A percentile compares a stretch with the other conserved stretches of the same genome.
Evolutionary conservation across 2,329 filamentous ascomycete species (phyloP).

Genomic region (Fusarium agapanthi): DNA sequence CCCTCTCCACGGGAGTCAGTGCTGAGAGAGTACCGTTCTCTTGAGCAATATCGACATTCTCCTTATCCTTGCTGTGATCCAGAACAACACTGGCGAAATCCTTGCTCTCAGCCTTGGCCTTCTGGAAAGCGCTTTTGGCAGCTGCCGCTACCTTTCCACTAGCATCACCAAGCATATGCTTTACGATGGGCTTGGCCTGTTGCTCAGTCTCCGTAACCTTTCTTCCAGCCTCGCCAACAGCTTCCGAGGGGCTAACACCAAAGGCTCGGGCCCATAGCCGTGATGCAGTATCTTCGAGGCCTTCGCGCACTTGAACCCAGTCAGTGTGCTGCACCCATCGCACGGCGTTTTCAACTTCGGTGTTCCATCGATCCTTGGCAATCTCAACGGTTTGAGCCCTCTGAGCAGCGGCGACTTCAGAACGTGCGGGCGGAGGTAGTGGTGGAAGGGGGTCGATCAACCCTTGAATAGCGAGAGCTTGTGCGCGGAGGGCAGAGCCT

Average conservation of each 20-base stretch:
- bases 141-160: constrained; percentile 44
- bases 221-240: constrained; percentile 41
- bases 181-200: constrained; percentile 46
- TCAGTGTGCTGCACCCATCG: constrained; percentile 72
- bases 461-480: constrained; percentile 62
- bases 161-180: constrained; percentile 40
- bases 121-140: constrained; percentile 48
- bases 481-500: constrained; percentile 63
- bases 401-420: constrained; percentile 60
- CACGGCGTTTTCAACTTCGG: constrained; percentile 73
- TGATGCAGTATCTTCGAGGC: constrained; percentile 59
- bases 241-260: constrained; percentile 48
- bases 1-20: constrained; percentile 56
- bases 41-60: constrained; percentile 46
- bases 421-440: constrained; percentile 58
- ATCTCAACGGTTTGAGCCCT: constrained; percentile 68
- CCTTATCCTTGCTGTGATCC: constrained; percentile 48
- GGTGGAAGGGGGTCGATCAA: constrained; percentile 60
- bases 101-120: constrained; percentile 43
- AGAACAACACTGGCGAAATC: constrained; percentile 31
- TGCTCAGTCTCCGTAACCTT: constrained; percentile 46
- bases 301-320: constrained; percentile 70
- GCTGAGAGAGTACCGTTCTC: constrained; percentile 46
- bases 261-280: constrained; percentile 55
- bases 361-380: constrained; percentile 81